phyloP scores from a whole-genome alignment of 2,329 filamentous ascomycete genomes.

The Conoideocrella luteorostrata region DNA sequence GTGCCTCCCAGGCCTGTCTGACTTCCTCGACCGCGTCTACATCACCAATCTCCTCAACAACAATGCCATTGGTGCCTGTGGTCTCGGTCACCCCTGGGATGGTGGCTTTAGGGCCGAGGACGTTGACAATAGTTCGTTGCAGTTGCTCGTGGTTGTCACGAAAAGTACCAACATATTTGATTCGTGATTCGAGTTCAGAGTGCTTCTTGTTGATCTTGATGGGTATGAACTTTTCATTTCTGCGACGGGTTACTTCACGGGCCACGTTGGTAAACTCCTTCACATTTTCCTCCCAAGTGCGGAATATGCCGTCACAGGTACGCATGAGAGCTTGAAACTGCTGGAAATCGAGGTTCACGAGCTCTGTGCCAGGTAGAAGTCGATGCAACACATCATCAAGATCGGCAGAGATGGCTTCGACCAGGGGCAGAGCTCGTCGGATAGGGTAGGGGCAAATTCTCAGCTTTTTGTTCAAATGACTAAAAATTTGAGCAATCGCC shows the following conservation, averaged over 20 bases:
- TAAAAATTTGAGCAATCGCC: conserved; percentile 82
- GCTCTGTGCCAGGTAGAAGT: conserved; percentile 74
- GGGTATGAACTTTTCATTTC: conserved; percentile 96
- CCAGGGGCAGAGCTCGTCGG: conserved; percentile 81
- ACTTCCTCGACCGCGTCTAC: conserved; percentile 97
- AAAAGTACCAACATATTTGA: conserved; percentile 93
- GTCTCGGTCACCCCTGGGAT: conserved; percentile 48
- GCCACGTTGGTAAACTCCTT: conserved; percentile 98
- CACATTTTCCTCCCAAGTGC: conserved; percentile 88
- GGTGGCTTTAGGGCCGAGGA: conserved; percentile 71
- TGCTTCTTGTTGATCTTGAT: conserved; percentile 93
- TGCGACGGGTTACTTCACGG: conserved; percentile 84
- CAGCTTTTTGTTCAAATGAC: conserved; percentile 94
- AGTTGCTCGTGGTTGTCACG: conserved; percentile 96
- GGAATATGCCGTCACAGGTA: conserved; percentile 78
- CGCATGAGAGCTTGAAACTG: conserved; percentile 86
- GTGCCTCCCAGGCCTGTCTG: conserved; percentile 83
- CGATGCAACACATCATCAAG: conserved; percentile 81
- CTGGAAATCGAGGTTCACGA: conserved; percentile 87
- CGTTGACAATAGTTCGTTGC: conserved; percentile 91
- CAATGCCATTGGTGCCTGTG: conserved; percentile 52
- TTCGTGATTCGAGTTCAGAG: conserved; percentile 77
- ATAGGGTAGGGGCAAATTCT: conserved; percentile 95
- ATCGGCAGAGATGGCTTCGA: conserved; percentile 93
- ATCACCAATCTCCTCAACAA: conserved; percentile 92